Evolutionary conservation across 345 rosid genomes (phyloP), one percentile per base, ranked within the genome.

Genomic region (Populus nigra): DNA sequence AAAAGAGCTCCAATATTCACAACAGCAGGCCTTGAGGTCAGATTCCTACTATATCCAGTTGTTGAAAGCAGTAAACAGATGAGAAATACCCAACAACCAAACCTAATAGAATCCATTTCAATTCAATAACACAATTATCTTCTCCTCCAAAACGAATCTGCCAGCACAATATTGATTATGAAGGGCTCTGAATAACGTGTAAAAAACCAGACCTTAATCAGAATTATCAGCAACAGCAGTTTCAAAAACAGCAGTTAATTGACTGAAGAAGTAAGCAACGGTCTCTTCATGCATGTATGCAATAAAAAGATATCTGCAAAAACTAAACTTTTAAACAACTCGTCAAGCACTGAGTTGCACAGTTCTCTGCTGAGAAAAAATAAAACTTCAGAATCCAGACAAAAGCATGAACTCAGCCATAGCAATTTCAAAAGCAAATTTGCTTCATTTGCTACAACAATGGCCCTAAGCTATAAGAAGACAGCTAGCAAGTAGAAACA

Each of bases 1-100:
- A 95, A 89, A 72, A 95, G 77, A 25, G 96, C 91, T 69, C 99
- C 98, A 76, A 93, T 74, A 67, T 86, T 88, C 43, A 91, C 91
- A 83, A 83, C 86, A 79, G 85, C 78, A 70, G 99, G 96, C 66
- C 91, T 89, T 35, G 89, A 77, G n/a, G 88, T 79, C 65, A 69
- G 80, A 80, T 85, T 89, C 84, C 63, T 73, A 75, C 88, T 67
- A 47, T 47, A 71, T 71, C 87, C 93, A 50, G 65, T 57, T 33
- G 83, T 50, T 33, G 83, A 77, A 57, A 84, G 80, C 65, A 65
- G 76, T 43, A 81, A 88, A 35, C 77, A 72, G 78, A 73, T 84
- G 67, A 85, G 73, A 69, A 78, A 80, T 20, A 88, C 68, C 63
- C 80, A 72, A 23, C 76, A 83, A 65, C 86, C 83, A 78, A 81